Evolutionary conservation across 768 basidiomycete species (phyloP).

Genomic region (Dioszegia crocea): DNA sequence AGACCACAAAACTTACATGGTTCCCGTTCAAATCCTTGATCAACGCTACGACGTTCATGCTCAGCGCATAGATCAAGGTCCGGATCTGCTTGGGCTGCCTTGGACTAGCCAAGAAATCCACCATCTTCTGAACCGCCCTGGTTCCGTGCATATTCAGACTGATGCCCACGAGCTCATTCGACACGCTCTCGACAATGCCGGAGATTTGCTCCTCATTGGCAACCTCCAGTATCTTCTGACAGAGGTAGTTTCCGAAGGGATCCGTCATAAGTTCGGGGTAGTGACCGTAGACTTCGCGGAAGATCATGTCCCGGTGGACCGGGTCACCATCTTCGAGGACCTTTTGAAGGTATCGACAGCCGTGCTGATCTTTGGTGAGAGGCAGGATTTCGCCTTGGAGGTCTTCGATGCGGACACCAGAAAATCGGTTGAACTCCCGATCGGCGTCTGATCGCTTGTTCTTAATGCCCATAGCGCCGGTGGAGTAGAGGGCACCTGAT

Average conservation of each 20-base stretch:
- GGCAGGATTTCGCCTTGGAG: slow-evolving; percentile 88
- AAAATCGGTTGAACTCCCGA: slow-evolving; percentile 76
- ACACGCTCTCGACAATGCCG: slow-evolving; percentile 93
- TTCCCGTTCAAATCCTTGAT: slow-evolving; percentile 75
- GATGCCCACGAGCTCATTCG: slow-evolving; percentile 94
- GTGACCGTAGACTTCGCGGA: slow-evolving; percentile 94
- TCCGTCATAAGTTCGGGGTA: slow-evolving; percentile 99
- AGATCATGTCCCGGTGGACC: slow-evolving; percentile 98
- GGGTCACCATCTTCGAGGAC: slow-evolving; percentile 93
- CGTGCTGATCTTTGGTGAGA: slow-evolving; percentile 98
- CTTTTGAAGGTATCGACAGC: slow-evolving; percentile 96
- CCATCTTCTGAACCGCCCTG: slow-evolving; percentile 99
- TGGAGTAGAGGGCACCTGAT: slow-evolving; percentile 48
- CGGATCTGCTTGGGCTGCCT: slow-evolving; percentile 73
- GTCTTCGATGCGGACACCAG: slow-evolving; percentile 92
- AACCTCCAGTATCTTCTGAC: slow-evolving; percentile 94
- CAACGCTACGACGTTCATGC: slow-evolving; percentile 93
- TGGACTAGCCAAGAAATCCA: slow-evolving; percentile 93
- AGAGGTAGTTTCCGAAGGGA: slow-evolving; percentile 98
- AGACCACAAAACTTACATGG: slow-evolving; percentile 35
- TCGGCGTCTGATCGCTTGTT: slow-evolving; percentile 93
- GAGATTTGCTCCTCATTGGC: slow-evolving; percentile 97
- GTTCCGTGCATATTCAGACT: slow-evolving; percentile 99
- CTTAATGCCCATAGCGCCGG: slow-evolving; percentile 70
- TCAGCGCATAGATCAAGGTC: slow-evolving; percentile 91